Conservation (phyloP, 768 basidiomycete species). For the Stropharia rugosoannulata region DNA sequence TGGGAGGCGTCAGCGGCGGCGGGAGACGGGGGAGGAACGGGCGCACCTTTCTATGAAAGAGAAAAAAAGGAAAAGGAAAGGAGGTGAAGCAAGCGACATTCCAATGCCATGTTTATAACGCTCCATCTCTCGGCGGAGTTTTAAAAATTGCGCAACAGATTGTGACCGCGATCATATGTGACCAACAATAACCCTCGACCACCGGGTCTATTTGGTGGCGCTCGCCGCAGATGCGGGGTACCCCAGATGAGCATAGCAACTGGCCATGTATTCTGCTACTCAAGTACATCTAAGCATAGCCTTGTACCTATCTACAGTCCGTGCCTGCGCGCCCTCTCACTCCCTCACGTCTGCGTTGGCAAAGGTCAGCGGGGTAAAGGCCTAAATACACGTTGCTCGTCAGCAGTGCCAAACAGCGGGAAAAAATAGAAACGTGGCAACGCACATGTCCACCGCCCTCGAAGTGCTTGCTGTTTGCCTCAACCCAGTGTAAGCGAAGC, state of each 20-base stretch:
- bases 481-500: constrained; percentile 96
- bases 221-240: constrained; percentile 17
- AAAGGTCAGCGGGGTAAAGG: constrained; percentile 50
- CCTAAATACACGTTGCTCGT: constrained; percentile 30
- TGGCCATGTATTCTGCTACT: no score
- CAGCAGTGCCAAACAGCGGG: constrained; percentile 17
- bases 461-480: constrained; percentile 96
- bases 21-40: background rate
- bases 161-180: constrained; percentile 14
- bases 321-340: constrained; percentile 18
- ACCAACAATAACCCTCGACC: constrained; percentile 3
- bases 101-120: constrained; percentile 29
- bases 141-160: constrained; percentile 34
- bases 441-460: constrained; percentile 87
- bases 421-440: constrained; percentile 28
- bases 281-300: no score
- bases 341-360: constrained; percentile 37
- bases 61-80: constrained; percentile 32
- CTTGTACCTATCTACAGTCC: background rate
- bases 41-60: constrained; percentile 40
- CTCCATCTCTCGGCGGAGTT: constrained; percentile 31
- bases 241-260: constrained; percentile 9
- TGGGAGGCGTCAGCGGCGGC: constrained; percentile 16
- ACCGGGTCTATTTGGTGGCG: constrained; percentile 7
- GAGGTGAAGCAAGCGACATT: constrained; percentile 27